Conservation (phyloP, 2,329 filamentous ascomycete species). For the Clarireedia monteithiana region DNA sequence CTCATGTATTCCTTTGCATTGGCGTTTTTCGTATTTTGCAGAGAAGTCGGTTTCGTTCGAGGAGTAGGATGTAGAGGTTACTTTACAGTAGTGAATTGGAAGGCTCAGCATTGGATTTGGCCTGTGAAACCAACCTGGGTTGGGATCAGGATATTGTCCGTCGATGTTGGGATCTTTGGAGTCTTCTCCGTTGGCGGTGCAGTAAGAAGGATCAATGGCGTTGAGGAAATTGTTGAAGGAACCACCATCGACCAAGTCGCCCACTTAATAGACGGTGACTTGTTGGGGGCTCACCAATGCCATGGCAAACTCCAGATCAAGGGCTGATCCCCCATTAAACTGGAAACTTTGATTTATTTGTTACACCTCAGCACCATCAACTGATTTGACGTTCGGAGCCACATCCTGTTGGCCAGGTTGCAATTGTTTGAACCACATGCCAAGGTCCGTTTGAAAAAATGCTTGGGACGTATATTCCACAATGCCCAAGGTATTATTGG, state of each 20-base stretch:
- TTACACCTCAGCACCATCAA: conserved; percentile 32
- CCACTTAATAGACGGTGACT: conserved; percentile 42
- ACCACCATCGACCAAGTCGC: conserved; percentile 27
- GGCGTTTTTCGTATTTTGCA: conserved; percentile 40
- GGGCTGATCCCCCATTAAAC: conserved; percentile 34
- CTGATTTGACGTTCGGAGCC: conserved; percentile 30
- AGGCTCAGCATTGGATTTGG: conserved; percentile 38
- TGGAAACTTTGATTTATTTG: conserved; percentile 31
- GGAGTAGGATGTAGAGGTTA: conserved; percentile 47
- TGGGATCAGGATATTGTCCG: conserved; percentile 30
- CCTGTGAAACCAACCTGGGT: conserved; percentile 31
- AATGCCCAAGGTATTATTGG: conserved; percentile 44
- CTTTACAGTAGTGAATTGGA: conserved; percentile 36
- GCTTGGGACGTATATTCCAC: conserved; percentile 48
- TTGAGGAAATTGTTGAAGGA: conserved; percentile 31
- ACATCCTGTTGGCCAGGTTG: conserved; percentile 34
- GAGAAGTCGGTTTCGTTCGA: conserved; percentile 45
- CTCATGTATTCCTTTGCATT: conserved; percentile 51
- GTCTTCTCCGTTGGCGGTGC: conserved; percentile 37
- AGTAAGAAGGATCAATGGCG: conserved; percentile 38
- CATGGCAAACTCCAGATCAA: conserved; percentile 37
- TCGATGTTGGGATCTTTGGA: conserved; percentile 30
- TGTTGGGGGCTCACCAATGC: conserved; percentile 43
- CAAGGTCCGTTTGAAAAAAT: conserved; percentile 42
- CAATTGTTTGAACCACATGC: conserved; percentile 41